Conservation (phyloP, 371 early-diverging fungal species). For the Funneliformis caledonium region DNA sequence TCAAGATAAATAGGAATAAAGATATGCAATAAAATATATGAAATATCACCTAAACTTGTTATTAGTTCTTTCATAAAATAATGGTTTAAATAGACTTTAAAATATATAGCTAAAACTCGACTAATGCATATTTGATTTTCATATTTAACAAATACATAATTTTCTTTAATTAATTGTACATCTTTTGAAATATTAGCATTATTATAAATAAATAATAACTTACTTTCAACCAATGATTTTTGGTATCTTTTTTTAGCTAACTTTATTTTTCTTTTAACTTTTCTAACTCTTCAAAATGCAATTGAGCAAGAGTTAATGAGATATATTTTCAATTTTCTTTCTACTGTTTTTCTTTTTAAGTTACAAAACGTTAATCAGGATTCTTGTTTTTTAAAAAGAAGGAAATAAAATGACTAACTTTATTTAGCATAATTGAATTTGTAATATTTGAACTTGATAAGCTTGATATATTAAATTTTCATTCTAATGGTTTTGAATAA, state of each 20-base stretch:
- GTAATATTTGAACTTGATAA: not conserved
- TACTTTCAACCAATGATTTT: not conserved
- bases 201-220: not conserved
- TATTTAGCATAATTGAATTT: too few species aligned
- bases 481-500: not conserved
- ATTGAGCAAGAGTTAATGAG: not conserved
- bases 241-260: not conserved
- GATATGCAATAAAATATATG: slow-evolving; percentile 4
- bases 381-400: not conserved
- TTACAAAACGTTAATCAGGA: not conserved
- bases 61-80: not conserved
- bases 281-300: not conserved
- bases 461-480: not conserved
- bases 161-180: not conserved
- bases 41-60: not conserved
- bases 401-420: too few species aligned
- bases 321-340: not conserved
- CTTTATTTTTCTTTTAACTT: not conserved
- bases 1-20: not conserved
- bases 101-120: not conserved
- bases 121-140: not conserved
- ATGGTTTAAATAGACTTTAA: not conserved
- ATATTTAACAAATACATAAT: not conserved
- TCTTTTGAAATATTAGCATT: not conserved
- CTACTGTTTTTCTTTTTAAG: not conserved